A percentile compares a stretch with the other conserved stretches of the same genome.
Conservation (phyloP, 768 basidiomycete genomes). For the Tulasnella sp. region DNA sequence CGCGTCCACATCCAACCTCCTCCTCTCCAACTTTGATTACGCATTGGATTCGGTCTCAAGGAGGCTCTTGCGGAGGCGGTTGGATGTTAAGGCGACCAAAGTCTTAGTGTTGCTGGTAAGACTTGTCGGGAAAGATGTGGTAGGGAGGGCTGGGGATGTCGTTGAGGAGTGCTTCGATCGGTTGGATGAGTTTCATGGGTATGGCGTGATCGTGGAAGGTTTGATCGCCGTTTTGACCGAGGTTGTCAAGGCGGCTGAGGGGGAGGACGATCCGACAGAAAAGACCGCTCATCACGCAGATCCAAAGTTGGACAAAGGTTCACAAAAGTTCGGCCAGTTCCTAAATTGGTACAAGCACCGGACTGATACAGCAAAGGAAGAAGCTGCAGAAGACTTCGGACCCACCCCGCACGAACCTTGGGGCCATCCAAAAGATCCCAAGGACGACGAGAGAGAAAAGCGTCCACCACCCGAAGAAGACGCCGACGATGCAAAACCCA, state of each 20-base stretch:
- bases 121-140: constrained; percentile 75
- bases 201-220: constrained; percentile 73
- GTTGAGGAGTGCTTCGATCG: constrained; percentile 97
- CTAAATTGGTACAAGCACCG: constrained; percentile 54
- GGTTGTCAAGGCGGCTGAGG: constrained; percentile 66
- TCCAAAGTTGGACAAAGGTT: constrained; percentile 3
- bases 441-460: not conserved
- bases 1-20: constrained; percentile 77
- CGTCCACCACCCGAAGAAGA: constrained; percentile 16
- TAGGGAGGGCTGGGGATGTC: constrained; percentile 82
- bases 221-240: constrained; percentile 79
- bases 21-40: constrained; percentile 94
- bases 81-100: constrained; percentile 81
- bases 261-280: constrained; percentile 33
- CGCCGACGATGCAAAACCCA: constrained; percentile 40
- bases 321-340: constrained; percentile 31
- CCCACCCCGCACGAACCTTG: constrained; percentile 49
- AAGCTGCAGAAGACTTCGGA: constrained; percentile 42
- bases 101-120: constrained; percentile 78
- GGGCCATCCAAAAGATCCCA: constrained; percentile 25
- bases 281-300: constrained; percentile 15
- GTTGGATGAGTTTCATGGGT: constrained; percentile 91
- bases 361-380: constrained; percentile 27
- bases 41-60: constrained; percentile 84
- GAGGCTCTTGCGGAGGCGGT: constrained; percentile 63